Evolutionary conservation across 73 alveolate species (phyloP).

Genomic region (Diophrys appendiculata): DNA sequence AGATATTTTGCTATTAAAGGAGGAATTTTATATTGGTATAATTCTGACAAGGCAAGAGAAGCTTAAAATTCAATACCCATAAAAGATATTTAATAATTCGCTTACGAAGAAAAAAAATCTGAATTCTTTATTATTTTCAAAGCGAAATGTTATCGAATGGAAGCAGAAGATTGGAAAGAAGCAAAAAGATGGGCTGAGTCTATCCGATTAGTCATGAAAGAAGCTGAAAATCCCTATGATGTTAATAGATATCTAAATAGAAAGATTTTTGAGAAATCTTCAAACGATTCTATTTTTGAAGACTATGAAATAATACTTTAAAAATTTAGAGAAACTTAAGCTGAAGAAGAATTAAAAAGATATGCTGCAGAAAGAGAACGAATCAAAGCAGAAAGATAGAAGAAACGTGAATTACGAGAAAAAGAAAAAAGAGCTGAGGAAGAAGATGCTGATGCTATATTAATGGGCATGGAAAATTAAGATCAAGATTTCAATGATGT

Average conservation of each 20-base stretch:
- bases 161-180: constrained; percentile 18
- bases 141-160: constrained; percentile 42
- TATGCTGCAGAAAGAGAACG: constrained; percentile 6
- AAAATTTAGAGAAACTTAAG: neutral
- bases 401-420: constrained; percentile 10
- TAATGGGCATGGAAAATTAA: neutral
- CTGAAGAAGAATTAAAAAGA: neutral
- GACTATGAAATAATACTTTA: constrained; percentile 55
- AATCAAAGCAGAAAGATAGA: neutral
- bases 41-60: constrained; percentile 39
- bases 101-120: neutral
- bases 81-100: neutral
- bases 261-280: constrained; percentile 36
- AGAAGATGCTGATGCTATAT: neutral
- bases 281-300: constrained; percentile 55
- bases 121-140: constrained; percentile 21
- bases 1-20: constrained; percentile 51
- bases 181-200: constrained; percentile 44
- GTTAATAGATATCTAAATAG: constrained; percentile 44
- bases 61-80: constrained; percentile 22
- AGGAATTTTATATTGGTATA: constrained; percentile 55
- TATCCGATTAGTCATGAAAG: constrained; percentile 27
- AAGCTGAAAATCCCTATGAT: constrained; percentile 30
- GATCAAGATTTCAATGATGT: neutral
- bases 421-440: neutral